Percentiles rank a stretch among this genome's conserved stretches.
phyloP scores from a whole-genome alignment of 83 land plant species.

The Picea abies region DNA sequence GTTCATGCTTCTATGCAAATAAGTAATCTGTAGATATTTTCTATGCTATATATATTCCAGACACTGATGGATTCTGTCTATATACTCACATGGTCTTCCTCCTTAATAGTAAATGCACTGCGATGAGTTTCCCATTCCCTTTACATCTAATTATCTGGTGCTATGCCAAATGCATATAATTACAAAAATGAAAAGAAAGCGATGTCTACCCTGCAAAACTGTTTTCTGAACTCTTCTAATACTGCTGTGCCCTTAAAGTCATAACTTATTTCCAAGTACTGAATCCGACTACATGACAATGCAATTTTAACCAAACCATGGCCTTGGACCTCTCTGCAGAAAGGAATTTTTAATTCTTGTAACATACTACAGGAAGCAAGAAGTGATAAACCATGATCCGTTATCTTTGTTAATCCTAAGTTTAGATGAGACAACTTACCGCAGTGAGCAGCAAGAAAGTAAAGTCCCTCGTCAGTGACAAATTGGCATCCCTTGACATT shows the following conservation, averaged over 20 bases:
- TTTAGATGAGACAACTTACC: slow-evolving; percentile 29
- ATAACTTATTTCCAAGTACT: slow-evolving; percentile 37
- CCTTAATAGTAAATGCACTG: too few species aligned
- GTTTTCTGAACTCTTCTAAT: slow-evolving; percentile 24
- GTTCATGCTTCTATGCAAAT: too few species aligned
- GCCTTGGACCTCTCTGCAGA: slow-evolving; percentile 39
- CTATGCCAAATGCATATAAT: too few species aligned
- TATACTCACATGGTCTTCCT: too few species aligned
- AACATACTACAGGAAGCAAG: slow-evolving; percentile 31
- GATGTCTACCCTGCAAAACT: slow-evolving; percentile 35
- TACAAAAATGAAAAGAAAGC: slow-evolving; percentile 32
- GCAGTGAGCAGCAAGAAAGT: slow-evolving; percentile 23
- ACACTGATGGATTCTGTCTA: too few species aligned
- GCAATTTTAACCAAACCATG: slow-evolving; percentile 34
- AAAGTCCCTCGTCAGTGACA: slow-evolving; percentile 49
- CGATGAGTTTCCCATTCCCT: too few species aligned
- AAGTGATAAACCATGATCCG: slow-evolving; percentile 34
- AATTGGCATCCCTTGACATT: slow-evolving; percentile 38
- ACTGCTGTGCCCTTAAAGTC: slow-evolving; percentile 27
- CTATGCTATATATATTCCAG: too few species aligned
- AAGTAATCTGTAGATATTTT: too few species aligned
- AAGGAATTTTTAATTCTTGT: slow-evolving; percentile 30
- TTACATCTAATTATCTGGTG: too few species aligned
- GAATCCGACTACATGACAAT: slow-evolving; percentile 29
- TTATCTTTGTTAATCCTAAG: slow-evolving; percentile 39